phyloP scores from a whole-genome alignment of 2,329 filamentous ascomycete genomes.

The Paramyrothecium sp. region DNA sequence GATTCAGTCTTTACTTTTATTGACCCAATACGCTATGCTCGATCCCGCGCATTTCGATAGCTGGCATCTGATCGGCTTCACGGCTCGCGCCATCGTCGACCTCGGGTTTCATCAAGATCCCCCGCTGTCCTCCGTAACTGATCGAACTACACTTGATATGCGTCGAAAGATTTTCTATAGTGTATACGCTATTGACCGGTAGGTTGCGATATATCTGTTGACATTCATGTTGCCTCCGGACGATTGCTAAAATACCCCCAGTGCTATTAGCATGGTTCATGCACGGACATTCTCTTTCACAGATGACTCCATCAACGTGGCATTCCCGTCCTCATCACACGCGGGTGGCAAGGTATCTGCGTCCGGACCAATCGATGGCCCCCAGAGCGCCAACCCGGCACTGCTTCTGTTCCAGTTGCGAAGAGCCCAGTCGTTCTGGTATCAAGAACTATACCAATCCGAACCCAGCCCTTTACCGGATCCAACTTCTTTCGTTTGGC shows the following conservation, averaged over 20 bases:
- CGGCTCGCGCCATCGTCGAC: conserved; percentile 83
- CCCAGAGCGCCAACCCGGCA: conserved; percentile 63
- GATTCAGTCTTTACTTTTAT: conserved; percentile 81
- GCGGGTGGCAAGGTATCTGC: conserved; percentile 39
- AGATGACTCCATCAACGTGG: conserved; percentile 81
- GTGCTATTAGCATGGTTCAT: conserved; percentile 84
- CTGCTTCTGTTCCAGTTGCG: conserved; percentile 79
- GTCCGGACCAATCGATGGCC: conserved; percentile 41
- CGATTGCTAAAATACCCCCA: conserved; percentile 26
- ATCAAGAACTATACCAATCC: conserved; percentile 83
- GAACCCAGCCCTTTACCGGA: conserved; percentile 68
- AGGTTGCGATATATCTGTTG: conserved; percentile 18
- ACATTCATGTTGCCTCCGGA: neutral
- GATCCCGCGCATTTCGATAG: conserved; percentile 90
- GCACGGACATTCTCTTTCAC: conserved; percentile 90
- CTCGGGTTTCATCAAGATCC: conserved; percentile 92
- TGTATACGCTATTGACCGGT: conserved; percentile 87
- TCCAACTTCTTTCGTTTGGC: conserved; percentile 70
- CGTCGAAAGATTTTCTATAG: conserved; percentile 86
- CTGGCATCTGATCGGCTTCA: conserved; percentile 91
- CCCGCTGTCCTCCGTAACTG: conserved; percentile 64
- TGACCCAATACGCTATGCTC: conserved; percentile 86
- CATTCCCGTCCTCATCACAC: conserved; percentile 60
- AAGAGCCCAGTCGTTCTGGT: conserved; percentile 84
- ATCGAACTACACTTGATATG: conserved; percentile 70